A percentile compares a stretch with the other conserved stretches of the same genome.
Evolutionary conservation across 176 grass and related monocot genomes (phyloP).

Genomic region (Alopecurus myosuroides): DNA sequence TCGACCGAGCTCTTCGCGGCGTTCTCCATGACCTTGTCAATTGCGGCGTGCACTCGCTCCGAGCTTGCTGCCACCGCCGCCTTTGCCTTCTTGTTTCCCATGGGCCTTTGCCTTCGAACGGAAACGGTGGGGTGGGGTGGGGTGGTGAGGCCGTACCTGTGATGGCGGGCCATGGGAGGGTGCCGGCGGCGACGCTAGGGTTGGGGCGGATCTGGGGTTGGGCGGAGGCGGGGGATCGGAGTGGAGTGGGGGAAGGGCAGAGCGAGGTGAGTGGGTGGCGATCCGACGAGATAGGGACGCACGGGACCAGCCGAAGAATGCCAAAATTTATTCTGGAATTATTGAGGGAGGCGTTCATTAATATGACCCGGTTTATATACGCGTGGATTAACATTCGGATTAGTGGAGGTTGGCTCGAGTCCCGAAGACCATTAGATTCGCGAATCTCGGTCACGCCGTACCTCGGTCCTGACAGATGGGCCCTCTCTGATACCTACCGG

Average conservation of each 20-base stretch:
- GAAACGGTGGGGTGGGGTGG: background rate
- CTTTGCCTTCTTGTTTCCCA: background rate
- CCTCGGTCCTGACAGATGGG: too few species aligned
- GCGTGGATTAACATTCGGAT: background rate
- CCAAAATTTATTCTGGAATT: background rate
- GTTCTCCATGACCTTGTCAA: too few species aligned
- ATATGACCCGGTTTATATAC: background rate
- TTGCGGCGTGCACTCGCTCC: too few species aligned
- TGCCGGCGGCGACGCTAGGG: constrained; percentile 3
- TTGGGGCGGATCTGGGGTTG: constrained; percentile 28
- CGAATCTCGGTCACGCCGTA: constrained; percentile 57
- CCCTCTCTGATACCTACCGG: too few species aligned
- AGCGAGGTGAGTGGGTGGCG: constrained; percentile 32
- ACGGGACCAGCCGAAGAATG: background rate
- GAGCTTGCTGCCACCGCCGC: background rate
- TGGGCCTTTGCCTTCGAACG: background rate
- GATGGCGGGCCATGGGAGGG: background rate
- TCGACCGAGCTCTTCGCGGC: too few species aligned
- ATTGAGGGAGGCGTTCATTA: background rate
- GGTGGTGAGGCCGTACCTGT: constrained; percentile 17
- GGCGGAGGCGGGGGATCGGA: background rate
- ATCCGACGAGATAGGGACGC: constrained; percentile 50
- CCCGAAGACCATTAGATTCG: background rate
- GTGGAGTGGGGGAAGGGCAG: background rate
- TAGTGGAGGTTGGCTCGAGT: constrained; percentile 18